Evolutionary conservation across 805 yeast species (phyloP), one percentile per base, ranked within the genome.

Genomic region (Barnettozyma salicaria): DNA sequence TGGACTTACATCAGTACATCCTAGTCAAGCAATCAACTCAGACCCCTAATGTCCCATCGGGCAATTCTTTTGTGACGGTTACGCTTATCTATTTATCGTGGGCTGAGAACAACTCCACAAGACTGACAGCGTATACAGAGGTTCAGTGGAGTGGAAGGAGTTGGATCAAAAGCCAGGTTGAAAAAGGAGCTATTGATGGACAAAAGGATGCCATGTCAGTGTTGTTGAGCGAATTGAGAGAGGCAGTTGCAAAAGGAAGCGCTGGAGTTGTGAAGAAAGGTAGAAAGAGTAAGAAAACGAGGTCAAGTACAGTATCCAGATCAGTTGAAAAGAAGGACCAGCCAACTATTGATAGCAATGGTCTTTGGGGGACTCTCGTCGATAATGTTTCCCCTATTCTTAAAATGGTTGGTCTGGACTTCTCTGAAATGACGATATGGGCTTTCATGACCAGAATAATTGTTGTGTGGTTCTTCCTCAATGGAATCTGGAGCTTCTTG

Each of bases 11-110:
- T 12, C 67, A 70, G 13, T 70, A 69, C 45, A 71, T 86, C 14
- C 70, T 76, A 40, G 76, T 89, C 1, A 59, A 74, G 3, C 76
- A 80, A 30, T 62, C 72, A 2, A 76, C 90, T 0, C 61, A 61
- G 20, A 87, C 97, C 0, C 99, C 98, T 0, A 94, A 88, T 56
- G 97, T 92, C 7, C 98, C 99, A 1, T 82, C 89, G 50, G 95
- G 95, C 9, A 70, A 68, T 43, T 68, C 78, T 1, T 84, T 84
- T 49, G 67, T 70, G 27, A 83, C 82, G 2, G 65, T 69, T 30
- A 78, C 89, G 2, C 67, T 70, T 26, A 65, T 76, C 17, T 74
- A 66, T 51, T 49, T 82, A 6, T 67, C 72, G n/a, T 84, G 95
- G 94, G 65, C 59, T 11, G 77, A 69, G 1, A 65, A 65, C 9